phyloP scores from a whole-genome alignment of 371 early-diverging fungal genomes.

The Mortierella sp. region DNA sequence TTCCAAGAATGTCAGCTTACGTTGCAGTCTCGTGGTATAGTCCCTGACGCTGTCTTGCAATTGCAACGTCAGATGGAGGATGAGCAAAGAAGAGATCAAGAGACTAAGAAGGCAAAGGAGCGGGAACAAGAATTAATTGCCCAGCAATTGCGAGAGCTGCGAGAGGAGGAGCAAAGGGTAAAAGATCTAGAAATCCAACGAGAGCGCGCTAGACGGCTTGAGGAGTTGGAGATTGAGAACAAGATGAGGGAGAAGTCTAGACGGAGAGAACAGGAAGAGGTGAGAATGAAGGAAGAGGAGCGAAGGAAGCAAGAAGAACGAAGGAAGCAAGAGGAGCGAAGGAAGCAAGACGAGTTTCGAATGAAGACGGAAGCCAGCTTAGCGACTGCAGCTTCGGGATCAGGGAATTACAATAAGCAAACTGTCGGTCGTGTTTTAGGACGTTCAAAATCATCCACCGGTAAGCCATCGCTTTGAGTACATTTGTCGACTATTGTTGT shows the following conservation, averaged over 20 bases:
- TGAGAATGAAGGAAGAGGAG: not conserved
- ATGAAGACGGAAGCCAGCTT: constrained; percentile 6
- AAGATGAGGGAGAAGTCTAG: constrained; percentile 12
- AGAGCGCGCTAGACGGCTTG: constrained; percentile 19
- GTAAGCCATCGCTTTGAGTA: constrained; percentile 7
- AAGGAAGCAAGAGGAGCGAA: constrained; percentile 9
- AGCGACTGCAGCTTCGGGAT: constrained; percentile 2
- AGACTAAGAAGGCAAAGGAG: constrained; percentile 36
- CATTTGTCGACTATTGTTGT: not conserved
- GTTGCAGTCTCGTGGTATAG: constrained; percentile 33
- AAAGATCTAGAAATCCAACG: constrained; percentile 17
- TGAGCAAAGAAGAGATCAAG: constrained; percentile 35
- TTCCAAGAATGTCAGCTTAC: constrained; percentile 46
- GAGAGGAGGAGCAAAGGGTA: constrained; percentile 5
- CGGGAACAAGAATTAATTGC: constrained; percentile 26
- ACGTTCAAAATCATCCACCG: constrained; percentile 32
- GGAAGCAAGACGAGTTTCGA: constrained; percentile 14
- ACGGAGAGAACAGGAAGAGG: constrained; percentile 2
- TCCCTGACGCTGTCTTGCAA: constrained; percentile 36
- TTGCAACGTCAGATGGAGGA: constrained; percentile 46
- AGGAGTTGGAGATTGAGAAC: constrained; percentile 18
- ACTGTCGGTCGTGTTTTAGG: constrained; percentile 17
- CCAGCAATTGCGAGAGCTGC: constrained; percentile 12
- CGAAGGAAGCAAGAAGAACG: constrained; percentile 9
- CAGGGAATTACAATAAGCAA: not conserved